These are phyloP conservation scores for Tetrahymena thermophila DNA, from an alignment of 73 alveolate genomes.

Conservation along the genomic window DNA sequence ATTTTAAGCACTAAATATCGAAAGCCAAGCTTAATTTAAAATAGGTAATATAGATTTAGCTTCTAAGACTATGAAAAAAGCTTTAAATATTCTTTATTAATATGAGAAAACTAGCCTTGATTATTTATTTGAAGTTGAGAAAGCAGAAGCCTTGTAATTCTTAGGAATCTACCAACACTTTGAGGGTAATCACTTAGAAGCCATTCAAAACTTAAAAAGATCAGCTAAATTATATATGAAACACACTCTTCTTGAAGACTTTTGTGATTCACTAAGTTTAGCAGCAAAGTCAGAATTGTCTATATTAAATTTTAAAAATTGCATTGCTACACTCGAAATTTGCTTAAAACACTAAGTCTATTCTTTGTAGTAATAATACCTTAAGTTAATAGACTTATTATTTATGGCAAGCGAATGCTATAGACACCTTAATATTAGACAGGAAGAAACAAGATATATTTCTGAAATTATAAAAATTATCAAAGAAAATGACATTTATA, in stretches of 20 bases:
- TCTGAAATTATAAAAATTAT: background rate
- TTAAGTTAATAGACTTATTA: background rate
- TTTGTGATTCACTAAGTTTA: background rate
- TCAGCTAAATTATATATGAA: background rate
- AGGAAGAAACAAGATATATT: background rate
- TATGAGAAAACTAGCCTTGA: background rate
- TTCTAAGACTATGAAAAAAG: background rate
- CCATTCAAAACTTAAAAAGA: background rate
- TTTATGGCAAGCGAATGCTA: background rate
- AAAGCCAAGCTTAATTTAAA: background rate
- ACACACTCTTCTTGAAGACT: background rate
- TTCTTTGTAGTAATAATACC: background rate
- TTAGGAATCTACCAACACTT: background rate
- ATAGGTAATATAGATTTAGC: background rate
- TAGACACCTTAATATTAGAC: background rate
- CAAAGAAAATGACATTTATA: background rate
- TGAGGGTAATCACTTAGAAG: background rate
- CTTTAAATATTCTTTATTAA: background rate
- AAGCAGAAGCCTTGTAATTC: background rate
- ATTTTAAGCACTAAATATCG: background rate
- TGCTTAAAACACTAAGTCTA: background rate
- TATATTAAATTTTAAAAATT: background rate
- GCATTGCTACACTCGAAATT: background rate
- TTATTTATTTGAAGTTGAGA: background rate
- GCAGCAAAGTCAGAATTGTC: background rate